These are phyloP conservation scores for Geranomyces variabilis DNA, from an alignment of 192 early-diverging fungal species.

Conservation along the genomic window DNA sequence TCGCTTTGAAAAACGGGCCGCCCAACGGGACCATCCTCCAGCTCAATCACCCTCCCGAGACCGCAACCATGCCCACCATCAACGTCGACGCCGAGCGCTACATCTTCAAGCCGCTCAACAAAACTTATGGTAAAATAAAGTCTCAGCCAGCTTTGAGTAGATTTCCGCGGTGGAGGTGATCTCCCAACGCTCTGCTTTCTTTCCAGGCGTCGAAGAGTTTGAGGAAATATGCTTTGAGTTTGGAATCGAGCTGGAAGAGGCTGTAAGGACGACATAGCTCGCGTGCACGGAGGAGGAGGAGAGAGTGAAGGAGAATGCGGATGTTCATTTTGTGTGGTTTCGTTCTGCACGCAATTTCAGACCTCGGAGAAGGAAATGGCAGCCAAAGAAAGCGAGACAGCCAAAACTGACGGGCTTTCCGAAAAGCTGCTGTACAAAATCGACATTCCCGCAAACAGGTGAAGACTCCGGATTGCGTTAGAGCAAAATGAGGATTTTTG, in stretches of 20 bases:
- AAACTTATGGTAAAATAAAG: slow-evolving; percentile 66
- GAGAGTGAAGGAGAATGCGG: too few species aligned
- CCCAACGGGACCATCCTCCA: too few species aligned
- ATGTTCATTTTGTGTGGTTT: too few species aligned
- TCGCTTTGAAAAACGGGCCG: too few species aligned
- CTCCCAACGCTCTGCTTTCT: not conserved
- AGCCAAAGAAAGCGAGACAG: slow-evolving; percentile 61
- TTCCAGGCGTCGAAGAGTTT: slow-evolving; percentile 80
- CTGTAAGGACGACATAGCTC: slow-evolving; percentile 55
- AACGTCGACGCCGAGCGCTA: slow-evolving; percentile 85
- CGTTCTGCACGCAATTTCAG: not conserved
- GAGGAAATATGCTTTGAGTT: slow-evolving; percentile 98
- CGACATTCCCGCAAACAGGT: slow-evolving; percentile 95
- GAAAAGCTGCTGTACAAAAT: slow-evolving; percentile 89
- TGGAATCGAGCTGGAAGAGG: slow-evolving; percentile 98
- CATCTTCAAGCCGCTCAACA: slow-evolving; percentile 79
- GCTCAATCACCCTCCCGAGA: too few species aligned
- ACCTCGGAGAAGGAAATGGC: slow-evolving; percentile 79
- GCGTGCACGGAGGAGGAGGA: not conserved
- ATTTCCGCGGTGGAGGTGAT: too few species aligned
- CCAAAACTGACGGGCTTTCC: slow-evolving; percentile 57
- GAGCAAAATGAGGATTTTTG: not conserved
- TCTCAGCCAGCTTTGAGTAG: not conserved
- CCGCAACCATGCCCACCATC: slow-evolving; percentile 89
- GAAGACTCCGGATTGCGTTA: not conserved